Base-by-base conservation (phyloP, 371 early-diverging fungal species). In the Mucor sp. region DNA sequence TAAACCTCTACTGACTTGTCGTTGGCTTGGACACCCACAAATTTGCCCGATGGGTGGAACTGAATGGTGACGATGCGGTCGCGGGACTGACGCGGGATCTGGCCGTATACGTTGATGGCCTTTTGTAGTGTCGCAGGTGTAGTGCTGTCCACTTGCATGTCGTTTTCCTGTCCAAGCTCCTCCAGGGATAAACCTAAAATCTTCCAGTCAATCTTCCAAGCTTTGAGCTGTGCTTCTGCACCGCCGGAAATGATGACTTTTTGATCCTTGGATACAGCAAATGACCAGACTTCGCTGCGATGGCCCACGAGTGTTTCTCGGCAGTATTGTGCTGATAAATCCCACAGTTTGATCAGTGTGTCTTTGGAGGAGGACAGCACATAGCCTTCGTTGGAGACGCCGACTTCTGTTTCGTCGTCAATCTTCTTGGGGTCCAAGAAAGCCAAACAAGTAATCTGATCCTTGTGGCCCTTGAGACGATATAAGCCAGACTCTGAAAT, bases 301-400 rank as follows among this genome's bases (percentile, higher is more conserved):
- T 98, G 98, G 9, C 91, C 91, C 3, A 95, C 92, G 37, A 96
- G 68, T 21, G 98, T 99, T 72, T 99, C 97, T 58, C 97, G 91
- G 75, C 99, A 99, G 74, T 94, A 94, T 72, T 91, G 91, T 21
- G 94, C 92, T 44, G 90, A 85, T 57, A 98, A 79, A 76, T 98
- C 98, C 98, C 98, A 99, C 48, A 97, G 75, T 81, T 97, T 97
- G 65, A 99, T 77, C 72, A 97, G 85, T 15, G 97, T 94, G 78
- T 99, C 99, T 77, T 98, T 99, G 62, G 95, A 93, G 30, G 90
- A 79, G 14, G 94, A 94, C 23, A 98, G 70, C 43, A 98, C 66
- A 67, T 94, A 94, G 14, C 93, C 91, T 33, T 81, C 81, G 4
- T 55, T 65, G 3, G 79, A 72, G 25, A 75, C 65, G 25, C 75